Evolutionary conservation across 2,329 filamentous ascomycete genomes (phyloP).

Genomic region (Leptographium procerum): DNA sequence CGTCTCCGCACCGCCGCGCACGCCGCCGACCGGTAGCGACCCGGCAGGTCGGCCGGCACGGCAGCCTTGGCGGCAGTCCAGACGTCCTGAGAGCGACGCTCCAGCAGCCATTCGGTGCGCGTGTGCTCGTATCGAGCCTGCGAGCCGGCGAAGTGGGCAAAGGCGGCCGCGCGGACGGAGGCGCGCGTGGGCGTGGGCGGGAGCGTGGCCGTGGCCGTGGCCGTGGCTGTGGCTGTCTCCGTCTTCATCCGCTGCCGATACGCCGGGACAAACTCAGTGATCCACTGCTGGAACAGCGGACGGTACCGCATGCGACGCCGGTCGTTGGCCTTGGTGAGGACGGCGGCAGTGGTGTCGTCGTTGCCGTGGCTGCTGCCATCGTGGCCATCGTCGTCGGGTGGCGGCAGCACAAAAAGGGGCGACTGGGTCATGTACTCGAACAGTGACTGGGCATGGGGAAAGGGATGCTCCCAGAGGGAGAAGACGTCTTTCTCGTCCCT

Average conservation of each 20-base stretch:
- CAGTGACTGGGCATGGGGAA: slow-evolving; percentile 41
- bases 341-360: background rate
- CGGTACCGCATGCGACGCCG: slow-evolving; percentile 43
- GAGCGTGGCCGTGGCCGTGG: slow-evolving; percentile 7
- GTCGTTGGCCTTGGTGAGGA: slow-evolving; percentile 36
- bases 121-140: slow-evolving; percentile 31
- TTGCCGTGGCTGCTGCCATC: background rate
- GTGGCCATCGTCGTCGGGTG: slow-evolving; percentile 8
- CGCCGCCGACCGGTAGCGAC: slow-evolving; percentile 22
- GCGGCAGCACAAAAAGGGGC: slow-evolving; percentile 42
- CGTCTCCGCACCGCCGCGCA: slow-evolving; percentile 31
- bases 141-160: slow-evolving; percentile 35
- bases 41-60: slow-evolving; percentile 15
- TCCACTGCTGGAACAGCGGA: slow-evolving; percentile 47
- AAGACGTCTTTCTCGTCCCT: slow-evolving; percentile 15
- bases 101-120: slow-evolving; percentile 27
- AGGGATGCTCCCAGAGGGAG: slow-evolving; percentile 39
- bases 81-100: slow-evolving; percentile 30
- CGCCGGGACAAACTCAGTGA: slow-evolving; percentile 50
- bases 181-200: slow-evolving; percentile 23
- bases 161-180: slow-evolving; percentile 38
- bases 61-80: slow-evolving; percentile 20
- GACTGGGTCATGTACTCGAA: slow-evolving; percentile 50
- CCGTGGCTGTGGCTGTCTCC: slow-evolving; percentile 14
- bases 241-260: background rate